Conservation (phyloP, 495 filamentous ascomycete genomes). For the Podospora conica region DNA sequence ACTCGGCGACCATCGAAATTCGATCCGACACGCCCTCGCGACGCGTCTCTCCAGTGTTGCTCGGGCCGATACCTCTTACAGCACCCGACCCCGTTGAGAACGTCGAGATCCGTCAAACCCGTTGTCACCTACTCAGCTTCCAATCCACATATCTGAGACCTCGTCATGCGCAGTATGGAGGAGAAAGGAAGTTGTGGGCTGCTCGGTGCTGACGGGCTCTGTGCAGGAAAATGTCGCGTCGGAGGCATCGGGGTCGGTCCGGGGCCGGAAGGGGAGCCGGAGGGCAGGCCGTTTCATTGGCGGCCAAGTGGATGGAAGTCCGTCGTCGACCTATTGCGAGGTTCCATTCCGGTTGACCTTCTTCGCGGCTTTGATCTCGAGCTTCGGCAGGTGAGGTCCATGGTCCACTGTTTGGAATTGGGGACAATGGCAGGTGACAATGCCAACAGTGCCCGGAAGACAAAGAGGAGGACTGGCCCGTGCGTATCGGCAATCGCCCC, state of each 20-base stretch:
- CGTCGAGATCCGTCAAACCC: not conserved
- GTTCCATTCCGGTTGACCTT: not conserved
- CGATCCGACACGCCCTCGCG: not conserved
- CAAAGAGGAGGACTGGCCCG: not conserved
- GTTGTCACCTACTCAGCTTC: not conserved
- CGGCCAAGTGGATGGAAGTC: not conserved
- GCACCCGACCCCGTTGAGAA: not conserved
- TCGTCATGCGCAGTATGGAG: too few species aligned
- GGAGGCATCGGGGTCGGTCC: too few species aligned
- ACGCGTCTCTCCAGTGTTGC: not conserved
- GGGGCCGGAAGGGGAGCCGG: too few species aligned
- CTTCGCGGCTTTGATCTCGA: not conserved
- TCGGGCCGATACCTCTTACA: not conserved
- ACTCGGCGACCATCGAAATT: not conserved
- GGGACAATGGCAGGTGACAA: not conserved
- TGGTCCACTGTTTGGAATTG: not conserved
- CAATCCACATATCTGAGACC: too few species aligned
- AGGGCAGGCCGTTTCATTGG: too few species aligned
- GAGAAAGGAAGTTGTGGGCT: too few species aligned
- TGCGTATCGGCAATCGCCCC: not conserved
- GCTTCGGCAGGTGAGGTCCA: not conserved
- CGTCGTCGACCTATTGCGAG: not conserved
- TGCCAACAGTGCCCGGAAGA: not conserved
- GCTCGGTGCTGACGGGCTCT: not conserved
- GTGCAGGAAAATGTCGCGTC: not conserved